A percentile compares a stretch with the other conserved stretches of the same genome.
phyloP scores from a whole-genome alignment of 2,329 filamentous ascomycete genomes.

The Xenoacremonium recifei region DNA sequence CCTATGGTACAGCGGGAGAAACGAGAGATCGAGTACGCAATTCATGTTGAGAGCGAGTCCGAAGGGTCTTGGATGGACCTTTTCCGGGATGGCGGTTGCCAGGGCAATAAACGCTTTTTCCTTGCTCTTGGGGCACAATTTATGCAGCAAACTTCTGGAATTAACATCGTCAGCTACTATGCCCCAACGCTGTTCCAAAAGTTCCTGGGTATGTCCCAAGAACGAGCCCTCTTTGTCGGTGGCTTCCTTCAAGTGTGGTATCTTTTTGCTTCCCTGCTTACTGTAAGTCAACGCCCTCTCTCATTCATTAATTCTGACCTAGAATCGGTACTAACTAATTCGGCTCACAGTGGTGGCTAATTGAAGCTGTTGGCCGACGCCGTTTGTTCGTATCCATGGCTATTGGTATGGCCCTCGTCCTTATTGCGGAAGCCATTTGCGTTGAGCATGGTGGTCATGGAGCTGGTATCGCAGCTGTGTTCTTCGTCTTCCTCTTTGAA shows the following conservation, averaged over 20 bases:
- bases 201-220: background rate
- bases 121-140: background rate
- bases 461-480: background rate
- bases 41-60: background rate
- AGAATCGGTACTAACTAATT: background rate
- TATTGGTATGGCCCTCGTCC: background rate
- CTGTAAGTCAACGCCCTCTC: background rate
- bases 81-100: background rate
- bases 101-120: background rate
- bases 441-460: background rate
- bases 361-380: background rate
- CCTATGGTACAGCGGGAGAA: background rate
- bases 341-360: background rate
- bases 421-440: background rate
- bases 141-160: background rate
- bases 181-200: background rate
- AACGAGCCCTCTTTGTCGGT: background rate
- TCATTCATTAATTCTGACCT: background rate
- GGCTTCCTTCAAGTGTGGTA: background rate
- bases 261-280: background rate
- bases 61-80: background rate
- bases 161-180: background rate
- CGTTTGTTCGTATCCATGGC: background rate
- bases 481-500: background rate
- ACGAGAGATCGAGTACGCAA: background rate